Evolutionary conservation across 176 grass and related monocot species (phyloP), one percentile per base, ranked within the genome.

Genomic region (Avena atlantica): DNA sequence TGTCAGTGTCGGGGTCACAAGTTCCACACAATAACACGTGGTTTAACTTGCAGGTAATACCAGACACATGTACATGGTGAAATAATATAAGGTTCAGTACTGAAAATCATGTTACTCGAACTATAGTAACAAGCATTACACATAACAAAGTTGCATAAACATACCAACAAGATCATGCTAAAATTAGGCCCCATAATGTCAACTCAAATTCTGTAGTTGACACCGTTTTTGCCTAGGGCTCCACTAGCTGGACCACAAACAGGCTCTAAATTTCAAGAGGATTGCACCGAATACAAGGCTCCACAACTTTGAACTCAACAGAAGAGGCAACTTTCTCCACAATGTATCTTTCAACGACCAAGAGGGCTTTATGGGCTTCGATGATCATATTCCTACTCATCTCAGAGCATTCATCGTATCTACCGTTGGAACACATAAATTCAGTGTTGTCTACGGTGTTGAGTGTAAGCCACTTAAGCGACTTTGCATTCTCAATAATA

Each of bases 231-330:
- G 24, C 24, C 24, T 24, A 12, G 11, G 50, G 63, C 63, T 66
- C 63, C 63, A 66, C 63, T 13, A 66, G 25, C 63, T 67, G 27
- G 70, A 49, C 12, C n/a, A 73, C 45, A 14, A 48, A 11, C 20
- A 48, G 4, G 44, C 44, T 1, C n/a, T 49, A 74, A 47, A 14
- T 25, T 74, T 74, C 2, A 74, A 74, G 71, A 74, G 71, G 11
- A 74, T 74, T 74, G 71, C 71, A 74, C 2, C 45, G 12, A 6
- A 45, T 50, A 6, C 71, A 74, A 74, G 71, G 71, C 21, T 50
- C 45, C 45, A 24, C 44, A 15, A 74, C 45, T 25, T 50, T 50
- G 2, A 74, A 50, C 71, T 24, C 71, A 12, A 74, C 71, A 14
- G 45, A 15, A 50, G 71, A 49, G n/a, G 45, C 45, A 50, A 74